Conservation (phyloP, 495 filamentous ascomycete species). For the Trichoderma orchidacearum region DNA sequence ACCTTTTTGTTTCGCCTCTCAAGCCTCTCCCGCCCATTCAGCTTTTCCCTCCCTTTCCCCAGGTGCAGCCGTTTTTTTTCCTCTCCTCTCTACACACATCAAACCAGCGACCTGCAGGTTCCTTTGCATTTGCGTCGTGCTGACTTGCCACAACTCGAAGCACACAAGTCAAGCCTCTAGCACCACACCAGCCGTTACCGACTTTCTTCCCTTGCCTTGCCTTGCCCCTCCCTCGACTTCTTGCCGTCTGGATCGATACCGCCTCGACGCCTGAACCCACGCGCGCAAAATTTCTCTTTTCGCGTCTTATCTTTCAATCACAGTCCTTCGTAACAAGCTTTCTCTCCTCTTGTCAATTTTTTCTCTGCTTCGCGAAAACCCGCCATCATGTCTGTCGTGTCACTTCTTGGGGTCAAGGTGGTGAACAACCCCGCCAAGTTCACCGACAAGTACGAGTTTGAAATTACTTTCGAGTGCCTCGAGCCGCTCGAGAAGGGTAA, state of each 20-base stretch:
- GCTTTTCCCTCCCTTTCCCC: background rate
- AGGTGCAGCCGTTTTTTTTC: background rate
- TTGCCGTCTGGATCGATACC: background rate
- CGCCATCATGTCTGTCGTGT: constrained; percentile 84
- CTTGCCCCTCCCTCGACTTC: background rate
- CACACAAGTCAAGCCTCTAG: background rate
- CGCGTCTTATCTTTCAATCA: background rate
- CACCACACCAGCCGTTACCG: background rate
- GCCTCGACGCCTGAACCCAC: background rate
- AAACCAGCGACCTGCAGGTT: background rate
- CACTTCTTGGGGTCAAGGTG: constrained; percentile 85
- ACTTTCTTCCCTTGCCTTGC: too few relatives aligned
- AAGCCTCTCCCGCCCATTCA: background rate
- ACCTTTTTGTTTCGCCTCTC: background rate
- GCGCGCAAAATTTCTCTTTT: background rate
- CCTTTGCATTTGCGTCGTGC: background rate
- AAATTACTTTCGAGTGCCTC: constrained; percentile 97
- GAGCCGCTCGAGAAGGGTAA: constrained; percentile 81
- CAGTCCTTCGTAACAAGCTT: background rate
- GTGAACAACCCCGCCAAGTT: constrained; percentile 93
- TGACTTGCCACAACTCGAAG: background rate
- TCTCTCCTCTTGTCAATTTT: background rate
- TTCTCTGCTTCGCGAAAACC: background rate
- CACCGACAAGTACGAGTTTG: constrained; percentile 79
- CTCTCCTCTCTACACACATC: background rate